Evolutionary conservation across 2,329 filamentous ascomycete genomes (phyloP), one percentile per base, ranked within the genome.

Genomic region (Aureobasidium uvarum): DNA sequence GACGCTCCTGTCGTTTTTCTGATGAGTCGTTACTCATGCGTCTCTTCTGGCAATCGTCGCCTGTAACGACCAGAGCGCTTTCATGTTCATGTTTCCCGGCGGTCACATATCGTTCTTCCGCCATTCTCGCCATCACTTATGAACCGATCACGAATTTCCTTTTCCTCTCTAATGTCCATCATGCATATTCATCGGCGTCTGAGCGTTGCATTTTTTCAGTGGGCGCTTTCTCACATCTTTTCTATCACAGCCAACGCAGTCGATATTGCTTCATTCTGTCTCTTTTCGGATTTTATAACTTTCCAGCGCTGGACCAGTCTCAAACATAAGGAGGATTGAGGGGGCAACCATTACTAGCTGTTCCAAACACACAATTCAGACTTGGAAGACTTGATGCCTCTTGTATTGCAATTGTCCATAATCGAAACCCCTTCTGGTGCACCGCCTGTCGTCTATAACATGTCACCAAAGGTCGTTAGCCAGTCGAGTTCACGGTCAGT

Each of bases 131-230:
- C 58, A 62, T 41, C 45, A 20, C 31, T 41, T 23, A 62, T 43
- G 58, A 62, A 50, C n/a, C 20, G 43, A 41, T 14, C 18, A 62
- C 58, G 58, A 62, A 51, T 62, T 62, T 62, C 45, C 18, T 62
- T 62, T 54, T 31, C 20, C 38, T 28, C 36, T 36, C 31, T 62
- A 62, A 62, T 62, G 58, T 45, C 58, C 58, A 60, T 48, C 56
- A 60, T 62, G 58, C 58, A 62, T 62, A 50, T 31, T 31, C 45
- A 50, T 45, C 31, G 58, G 58, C 58, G 58, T 62, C 38, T 62
- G 39, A 62, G 45, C 58, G 45, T 62, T 62, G 58, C 58, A 51
- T 50, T 16, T 50, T 36, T 23, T n/a, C 7, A 25, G 25, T 41
- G 39, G 45, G 58, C 33, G 36, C 43, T 38, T 56, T 38, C n/a